Percentiles rank a stretch among this genome's conserved stretches.
These are phyloP conservation scores for Penicillium turbatum DNA, from an alignment of 495 filamentous ascomycete genomes.

Conservation along the genomic window DNA sequence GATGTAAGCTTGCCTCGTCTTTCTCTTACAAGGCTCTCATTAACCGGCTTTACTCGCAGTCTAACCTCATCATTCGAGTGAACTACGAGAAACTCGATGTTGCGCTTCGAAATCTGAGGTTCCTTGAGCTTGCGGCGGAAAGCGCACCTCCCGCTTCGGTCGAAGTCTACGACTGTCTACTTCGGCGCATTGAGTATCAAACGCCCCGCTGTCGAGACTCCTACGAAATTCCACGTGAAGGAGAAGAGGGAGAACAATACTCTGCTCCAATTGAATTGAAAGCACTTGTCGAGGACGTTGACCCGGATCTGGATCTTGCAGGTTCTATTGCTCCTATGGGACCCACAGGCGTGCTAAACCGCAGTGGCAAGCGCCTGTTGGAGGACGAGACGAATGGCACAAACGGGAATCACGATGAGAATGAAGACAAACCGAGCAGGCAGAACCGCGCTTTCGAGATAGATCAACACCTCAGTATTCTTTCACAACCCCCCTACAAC, in stretches of 20 bases:
- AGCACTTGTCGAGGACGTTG: constrained; percentile 36
- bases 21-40: background rate
- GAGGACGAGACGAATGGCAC: constrained; percentile 31
- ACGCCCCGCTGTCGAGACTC: constrained; percentile 62
- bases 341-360: constrained; percentile 19
- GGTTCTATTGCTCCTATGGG: constrained; percentile 37
- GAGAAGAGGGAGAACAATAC: constrained; percentile 46
- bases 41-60: constrained; percentile 26
- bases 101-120: constrained; percentile 69
- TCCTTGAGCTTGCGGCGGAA: constrained; percentile 60
- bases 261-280: constrained; percentile 35
- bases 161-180: constrained; percentile 68
- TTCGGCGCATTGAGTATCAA: constrained; percentile 64
- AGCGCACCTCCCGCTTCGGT: constrained; percentile 50
- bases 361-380: constrained; percentile 35
- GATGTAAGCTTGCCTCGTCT: constrained; percentile 27
- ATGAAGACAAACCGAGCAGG: constrained; percentile 29
- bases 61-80: constrained; percentile 65
- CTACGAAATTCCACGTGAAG: constrained; percentile 50
- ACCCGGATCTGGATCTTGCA: constrained; percentile 38
- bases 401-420: constrained; percentile 26
- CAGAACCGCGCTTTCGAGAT: constrained; percentile 49
- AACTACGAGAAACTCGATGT: constrained; percentile 85
- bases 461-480: constrained; percentile 71
- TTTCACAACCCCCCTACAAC: constrained; percentile 64